Evolutionary conservation across 805 yeast species (phyloP), one percentile per base, ranked within the genome.

Genomic region (Hanseniaspora lindneri): DNA sequence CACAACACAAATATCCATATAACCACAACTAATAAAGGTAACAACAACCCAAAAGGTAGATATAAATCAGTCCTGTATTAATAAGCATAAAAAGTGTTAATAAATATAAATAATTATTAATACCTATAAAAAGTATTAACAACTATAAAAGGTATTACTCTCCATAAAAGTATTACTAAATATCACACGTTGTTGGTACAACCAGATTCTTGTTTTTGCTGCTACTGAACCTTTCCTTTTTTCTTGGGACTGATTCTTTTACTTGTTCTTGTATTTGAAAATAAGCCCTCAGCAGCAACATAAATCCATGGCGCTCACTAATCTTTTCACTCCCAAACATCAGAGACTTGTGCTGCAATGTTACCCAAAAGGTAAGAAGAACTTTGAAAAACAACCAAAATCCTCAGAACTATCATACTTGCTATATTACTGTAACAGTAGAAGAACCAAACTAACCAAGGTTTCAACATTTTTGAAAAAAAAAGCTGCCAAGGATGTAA

Each of bases 321-420:
- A 64, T 9, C 55, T 75, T 28, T 76, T 77, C 57, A 70, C 72
- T 39, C 83, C 95, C 2, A 88, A 89, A 61, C 97, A 88, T 63
- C 96, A 88, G 64, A 79, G 84, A 59, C 71, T 88, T 58, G 83
- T 92, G 33, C 74, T 82, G 44, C 95, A 85, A 63, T 92, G 97
- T 68, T 89, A 89, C 62, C 97, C 95, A 5, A 75, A 92, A 1
- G 96, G 96, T 1, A 73, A 86, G 52, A 80, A 79, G 7, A 73
- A 74, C 5, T 46, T 25, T 37, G 97, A 88, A 59, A 88, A 88
- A 66, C 80, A 82, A 57, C 95, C 98, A 14, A 88, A 89, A 62
- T 78, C 94, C 2, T 85, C 94, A 19, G 97, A 92, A 62, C 72
- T 94, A 41, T 81, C 94, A 51, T 86, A 87, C 60, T 70, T 89